A percentile compares a stretch with the other conserved stretches of the same genome.
Conservation (phyloP, 768 basidiomycete genomes). For the Auriscalpium vulgare region DNA sequence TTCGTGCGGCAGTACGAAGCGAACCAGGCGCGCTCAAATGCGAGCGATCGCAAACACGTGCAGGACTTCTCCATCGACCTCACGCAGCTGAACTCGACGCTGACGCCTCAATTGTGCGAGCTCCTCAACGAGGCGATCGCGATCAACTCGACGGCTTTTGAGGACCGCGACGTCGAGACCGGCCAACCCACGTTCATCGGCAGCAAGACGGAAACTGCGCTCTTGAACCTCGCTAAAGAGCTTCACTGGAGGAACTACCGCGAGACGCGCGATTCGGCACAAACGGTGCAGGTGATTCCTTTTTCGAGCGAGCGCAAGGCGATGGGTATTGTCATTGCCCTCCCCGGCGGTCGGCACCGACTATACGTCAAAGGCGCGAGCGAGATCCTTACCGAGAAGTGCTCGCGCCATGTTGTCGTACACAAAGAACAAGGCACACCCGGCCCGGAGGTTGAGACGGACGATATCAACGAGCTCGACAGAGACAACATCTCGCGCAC, state of each 20-base stretch:
- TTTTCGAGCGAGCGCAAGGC: constrained; percentile 91
- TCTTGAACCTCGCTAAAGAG: constrained; percentile 78
- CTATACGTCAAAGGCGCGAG: constrained; percentile 89
- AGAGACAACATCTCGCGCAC: constrained; percentile 83
- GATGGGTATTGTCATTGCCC: constrained; percentile 83
- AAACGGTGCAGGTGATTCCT: constrained; percentile 81
- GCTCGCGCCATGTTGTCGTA: constrained; percentile 68
- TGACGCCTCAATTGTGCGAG: constrained; percentile 50
- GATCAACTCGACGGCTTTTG: constrained; percentile 92
- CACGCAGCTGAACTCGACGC: constrained; percentile 51
- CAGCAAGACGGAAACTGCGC: constrained; percentile 91
- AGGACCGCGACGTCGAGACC: constrained; percentile 61
- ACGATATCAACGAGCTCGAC: constrained; percentile 55
- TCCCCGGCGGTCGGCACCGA: constrained; percentile 47
- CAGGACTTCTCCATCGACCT: constrained; percentile 87
- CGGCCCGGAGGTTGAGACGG: constrained; percentile 40
- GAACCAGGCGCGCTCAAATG: constrained; percentile 66
- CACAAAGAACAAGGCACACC: constrained; percentile 23
- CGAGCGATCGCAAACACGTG: constrained; percentile 38
- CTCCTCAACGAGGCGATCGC: constrained; percentile 83
- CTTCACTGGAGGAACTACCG: constrained; percentile 71
- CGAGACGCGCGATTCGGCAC: constrained; percentile 48
- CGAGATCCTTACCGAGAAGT: constrained; percentile 82
- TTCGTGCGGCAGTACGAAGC: constrained; percentile 76
- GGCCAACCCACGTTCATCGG: constrained; percentile 67